Conservation (phyloP, 495 filamentous ascomycete species). For the Aspergillus panamensis region DNA sequence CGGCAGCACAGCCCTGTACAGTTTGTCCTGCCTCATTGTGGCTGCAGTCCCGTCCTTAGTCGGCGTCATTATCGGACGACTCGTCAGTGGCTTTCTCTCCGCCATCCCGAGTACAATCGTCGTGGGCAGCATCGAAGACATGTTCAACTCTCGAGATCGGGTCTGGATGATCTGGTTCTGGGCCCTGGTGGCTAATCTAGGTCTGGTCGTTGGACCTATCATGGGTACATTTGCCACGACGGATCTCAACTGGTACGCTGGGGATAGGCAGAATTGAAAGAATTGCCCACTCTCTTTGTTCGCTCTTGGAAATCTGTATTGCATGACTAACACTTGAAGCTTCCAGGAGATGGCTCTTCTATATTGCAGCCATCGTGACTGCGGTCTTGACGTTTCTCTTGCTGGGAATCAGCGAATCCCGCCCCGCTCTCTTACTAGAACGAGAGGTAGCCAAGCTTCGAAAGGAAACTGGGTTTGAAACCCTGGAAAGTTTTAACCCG, state of each 20-base stretch:
- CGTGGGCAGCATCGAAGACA: constrained; percentile 51
- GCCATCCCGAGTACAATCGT: constrained; percentile 51
- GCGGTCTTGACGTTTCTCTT: constrained; percentile 31
- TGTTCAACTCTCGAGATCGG: constrained; percentile 45
- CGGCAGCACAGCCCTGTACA: constrained; percentile 40
- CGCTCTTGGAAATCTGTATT: background rate
- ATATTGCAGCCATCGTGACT: constrained; percentile 41
- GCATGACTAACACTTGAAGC: constrained; percentile 1
- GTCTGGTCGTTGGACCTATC: constrained; percentile 44
- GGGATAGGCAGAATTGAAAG: background rate
- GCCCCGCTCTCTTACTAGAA: constrained; percentile 41
- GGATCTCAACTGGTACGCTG: constrained; percentile 32
- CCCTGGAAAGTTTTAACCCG: constrained; percentile 35
- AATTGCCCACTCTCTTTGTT: background rate
- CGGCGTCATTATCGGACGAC: constrained; percentile 40
- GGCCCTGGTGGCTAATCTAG: constrained; percentile 43
- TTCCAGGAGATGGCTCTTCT: constrained; percentile 35
- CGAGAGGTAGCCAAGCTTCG: constrained; percentile 30
- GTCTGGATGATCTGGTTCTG: constrained; percentile 50
- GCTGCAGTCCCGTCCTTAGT: constrained; percentile 36
- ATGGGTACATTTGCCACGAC: constrained; percentile 41
- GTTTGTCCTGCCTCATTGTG: constrained; percentile 42
- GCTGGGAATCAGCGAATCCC: constrained; percentile 40
- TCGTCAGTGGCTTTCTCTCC: constrained; percentile 45
- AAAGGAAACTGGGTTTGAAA: constrained; percentile 23